Evolutionary conservation across 2,329 filamentous ascomycete species (phyloP).

Genomic region (Epicoccum sorghinum): DNA sequence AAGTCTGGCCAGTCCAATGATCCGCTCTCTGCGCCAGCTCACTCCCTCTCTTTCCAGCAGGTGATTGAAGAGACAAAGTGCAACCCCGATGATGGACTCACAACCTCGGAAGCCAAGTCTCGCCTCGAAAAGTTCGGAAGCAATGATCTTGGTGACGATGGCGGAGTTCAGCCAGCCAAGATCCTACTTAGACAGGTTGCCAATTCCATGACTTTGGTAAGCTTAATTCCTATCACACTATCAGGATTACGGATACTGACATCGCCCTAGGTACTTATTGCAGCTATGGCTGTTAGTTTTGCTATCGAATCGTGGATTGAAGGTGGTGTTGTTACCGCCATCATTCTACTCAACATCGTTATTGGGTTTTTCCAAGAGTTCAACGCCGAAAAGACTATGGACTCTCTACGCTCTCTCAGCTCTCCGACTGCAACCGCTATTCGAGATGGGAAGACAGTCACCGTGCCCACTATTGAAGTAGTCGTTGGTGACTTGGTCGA

Average conservation of each 20-base stretch:
- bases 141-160: slow-evolving; percentile 75
- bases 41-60: slow-evolving; percentile 62
- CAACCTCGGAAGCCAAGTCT: slow-evolving; percentile 60
- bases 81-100: slow-evolving; percentile 71
- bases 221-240: not conserved
- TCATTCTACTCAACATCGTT: slow-evolving; percentile 53
- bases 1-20: slow-evolving; percentile 56
- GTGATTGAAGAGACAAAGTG: slow-evolving; percentile 65
- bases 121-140: slow-evolving; percentile 59
- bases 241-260: slow-evolving; percentile 1
- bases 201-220: slow-evolving; percentile 78
- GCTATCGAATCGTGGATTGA: slow-evolving; percentile 55
- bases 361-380: slow-evolving; percentile 57
- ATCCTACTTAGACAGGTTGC: slow-evolving; percentile 75
- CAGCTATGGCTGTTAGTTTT: slow-evolving; percentile 55
- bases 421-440: slow-evolving; percentile 55
- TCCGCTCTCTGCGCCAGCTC: slow-evolving; percentile 66
- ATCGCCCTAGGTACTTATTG: slow-evolving; percentile 47
- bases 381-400: slow-evolving; percentile 56
- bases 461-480: slow-evolving; percentile 62
- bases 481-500: slow-evolving; percentile 71
- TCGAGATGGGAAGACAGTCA: slow-evolving; percentile 59
- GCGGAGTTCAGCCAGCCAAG: slow-evolving; percentile 73
- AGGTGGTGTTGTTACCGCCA: slow-evolving; percentile 54
- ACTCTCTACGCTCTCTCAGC: slow-evolving; percentile 51